Evolutionary conservation across 2,329 filamentous ascomycete species (phyloP).

Genomic region (Verticillium dahliae): DNA sequence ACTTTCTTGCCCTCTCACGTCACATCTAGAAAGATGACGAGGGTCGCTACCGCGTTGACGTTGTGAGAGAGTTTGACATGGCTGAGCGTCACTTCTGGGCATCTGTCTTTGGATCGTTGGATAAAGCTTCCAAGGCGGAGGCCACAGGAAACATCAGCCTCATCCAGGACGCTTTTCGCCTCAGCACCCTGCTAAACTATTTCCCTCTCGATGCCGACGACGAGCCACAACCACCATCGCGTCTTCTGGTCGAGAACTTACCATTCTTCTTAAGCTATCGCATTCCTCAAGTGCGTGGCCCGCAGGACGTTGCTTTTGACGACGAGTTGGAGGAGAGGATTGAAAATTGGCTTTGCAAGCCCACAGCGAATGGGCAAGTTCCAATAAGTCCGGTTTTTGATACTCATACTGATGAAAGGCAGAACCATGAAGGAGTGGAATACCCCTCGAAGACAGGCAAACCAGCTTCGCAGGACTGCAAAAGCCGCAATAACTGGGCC

Average conservation of each 20-base stretch:
- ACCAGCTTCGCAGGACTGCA: not conserved
- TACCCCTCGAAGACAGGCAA: not conserved
- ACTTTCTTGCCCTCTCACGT: not conserved
- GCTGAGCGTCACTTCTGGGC: not conserved
- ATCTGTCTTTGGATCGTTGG: not conserved
- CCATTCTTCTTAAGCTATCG: constrained; percentile 1
- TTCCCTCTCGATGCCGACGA: not conserved
- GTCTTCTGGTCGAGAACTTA: not conserved
- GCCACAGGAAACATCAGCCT: not conserved
- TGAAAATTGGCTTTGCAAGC: not conserved
- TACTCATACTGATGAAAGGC: not conserved
- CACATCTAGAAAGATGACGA: not conserved
- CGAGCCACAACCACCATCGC: not conserved
- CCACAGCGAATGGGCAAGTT: not conserved
- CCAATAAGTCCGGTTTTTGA: not conserved
- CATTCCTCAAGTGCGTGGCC: not conserved
- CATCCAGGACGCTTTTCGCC: not conserved
- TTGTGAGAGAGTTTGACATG: not conserved
- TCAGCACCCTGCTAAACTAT: not conserved
- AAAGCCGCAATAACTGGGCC: not conserved
- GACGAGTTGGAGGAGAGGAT: not conserved
- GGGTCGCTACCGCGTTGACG: not conserved
- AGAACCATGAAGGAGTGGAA: not conserved
- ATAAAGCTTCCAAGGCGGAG: not conserved
- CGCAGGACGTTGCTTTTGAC: not conserved